A percentile compares a stretch with the other conserved stretches of the same genome.
phyloP scores from a whole-genome alignment of 2,329 filamentous ascomycete genomes.

The Teratosphaeria zuluensis region DNA sequence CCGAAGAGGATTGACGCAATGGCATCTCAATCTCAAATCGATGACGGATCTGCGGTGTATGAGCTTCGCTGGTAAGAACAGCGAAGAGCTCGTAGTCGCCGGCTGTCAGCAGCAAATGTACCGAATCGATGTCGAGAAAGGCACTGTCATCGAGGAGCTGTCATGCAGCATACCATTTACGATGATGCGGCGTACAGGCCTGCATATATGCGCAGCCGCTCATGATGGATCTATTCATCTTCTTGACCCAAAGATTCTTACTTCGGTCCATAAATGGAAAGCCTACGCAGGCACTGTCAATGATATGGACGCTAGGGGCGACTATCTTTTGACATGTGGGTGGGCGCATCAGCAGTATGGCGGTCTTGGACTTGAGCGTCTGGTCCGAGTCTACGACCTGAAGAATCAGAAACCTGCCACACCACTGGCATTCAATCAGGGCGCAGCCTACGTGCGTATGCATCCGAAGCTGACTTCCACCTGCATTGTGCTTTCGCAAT shows the following conservation, averaged over 20 bases:
- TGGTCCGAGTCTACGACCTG: conserved; percentile 92
- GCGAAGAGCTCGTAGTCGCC: conserved; percentile 73
- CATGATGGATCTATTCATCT: conserved; percentile 74
- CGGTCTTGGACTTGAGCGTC: conserved; percentile 75
- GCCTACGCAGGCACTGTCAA: conserved; percentile 82
- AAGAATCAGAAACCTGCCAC: conserved; percentile 81
- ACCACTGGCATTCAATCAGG: conserved; percentile 83
- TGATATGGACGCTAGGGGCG: conserved; percentile 94
- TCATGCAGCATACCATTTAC: conserved; percentile 54
- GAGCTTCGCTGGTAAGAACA: conserved; percentile 84
- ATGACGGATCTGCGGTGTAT: conserved; percentile 89
- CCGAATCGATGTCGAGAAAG: conserved; percentile 53
- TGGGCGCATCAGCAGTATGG: conserved; percentile 75
- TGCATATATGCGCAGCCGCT: conserved; percentile 88
- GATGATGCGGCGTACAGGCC: conserved; percentile 76
- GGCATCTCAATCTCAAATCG: conserved; percentile 70
- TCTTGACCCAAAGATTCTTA: conserved; percentile 68
- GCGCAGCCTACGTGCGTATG: conserved; percentile 91
- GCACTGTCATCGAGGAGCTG: conserved; percentile 1
- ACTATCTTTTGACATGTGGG: conserved; percentile 91
- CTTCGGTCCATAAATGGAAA: conserved; percentile 77
- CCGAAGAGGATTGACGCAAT: conserved; percentile 71
- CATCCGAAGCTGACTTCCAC: conserved; percentile 93
- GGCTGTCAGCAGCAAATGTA: conserved; percentile 83
- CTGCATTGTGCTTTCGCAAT: conserved; percentile 84